phyloP scores from a whole-genome alignment of 2,329 filamentous ascomycete species.

The Fusarium circinatum region DNA sequence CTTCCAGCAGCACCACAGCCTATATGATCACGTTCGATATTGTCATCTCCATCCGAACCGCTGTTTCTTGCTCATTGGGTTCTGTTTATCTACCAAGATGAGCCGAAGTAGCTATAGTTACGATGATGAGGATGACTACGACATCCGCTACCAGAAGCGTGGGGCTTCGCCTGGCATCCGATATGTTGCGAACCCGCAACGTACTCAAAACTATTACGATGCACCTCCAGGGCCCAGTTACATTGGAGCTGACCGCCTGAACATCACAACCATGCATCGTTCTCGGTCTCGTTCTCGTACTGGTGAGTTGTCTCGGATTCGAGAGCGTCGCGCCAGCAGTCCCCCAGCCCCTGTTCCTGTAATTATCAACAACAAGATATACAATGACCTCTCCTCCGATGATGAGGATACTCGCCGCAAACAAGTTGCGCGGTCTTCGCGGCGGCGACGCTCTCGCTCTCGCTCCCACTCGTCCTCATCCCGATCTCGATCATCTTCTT shows the following conservation, averaged over 20 bases:
- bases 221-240: conserved; percentile 53
- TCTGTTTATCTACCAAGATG: conserved; percentile 38
- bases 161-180: conserved; percentile 56
- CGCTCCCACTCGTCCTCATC: conserved; percentile 48
- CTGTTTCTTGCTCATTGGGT: neutral
- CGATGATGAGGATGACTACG: conserved; percentile 65
- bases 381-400: conserved; percentile 59
- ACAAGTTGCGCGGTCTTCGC: conserved; percentile 42
- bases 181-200: conserved; percentile 57
- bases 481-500: conserved; percentile 52
- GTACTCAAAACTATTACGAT: conserved; percentile 52
- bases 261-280: conserved; percentile 54
- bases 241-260: conserved; percentile 58
- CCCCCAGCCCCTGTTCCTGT: conserved; percentile 56
- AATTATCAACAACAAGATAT: conserved; percentile 68
- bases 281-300: conserved; percentile 44
- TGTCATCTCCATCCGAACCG: neutral
- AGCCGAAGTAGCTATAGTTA: conserved; percentile 55
- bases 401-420: conserved; percentile 48
- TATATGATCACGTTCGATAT: neutral
- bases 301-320: conserved; percentile 57
- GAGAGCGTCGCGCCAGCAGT: conserved; percentile 58
- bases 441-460: conserved; percentile 46
- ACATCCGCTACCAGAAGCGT: conserved; percentile 60
- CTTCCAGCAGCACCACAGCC: neutral